phyloP scores from a whole-genome alignment of 2,329 filamentous ascomycete species.

The Cadophora gregata region DNA sequence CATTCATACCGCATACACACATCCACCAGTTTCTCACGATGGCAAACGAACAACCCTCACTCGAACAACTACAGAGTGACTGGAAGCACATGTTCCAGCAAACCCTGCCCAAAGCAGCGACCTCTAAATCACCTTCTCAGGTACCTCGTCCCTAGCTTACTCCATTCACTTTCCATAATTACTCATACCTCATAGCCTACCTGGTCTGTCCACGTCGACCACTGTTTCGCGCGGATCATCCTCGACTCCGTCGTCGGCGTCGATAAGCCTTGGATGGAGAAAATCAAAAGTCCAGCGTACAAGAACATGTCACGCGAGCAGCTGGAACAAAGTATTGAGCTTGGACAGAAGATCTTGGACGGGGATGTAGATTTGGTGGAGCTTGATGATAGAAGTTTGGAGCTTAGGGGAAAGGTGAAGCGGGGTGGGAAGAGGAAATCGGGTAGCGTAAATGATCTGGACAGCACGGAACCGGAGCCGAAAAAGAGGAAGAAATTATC shows the following conservation, averaged over 20 bases:
- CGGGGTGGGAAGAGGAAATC: conserved; percentile 23
- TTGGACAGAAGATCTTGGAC: conserved; percentile 46
- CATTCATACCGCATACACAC: neutral
- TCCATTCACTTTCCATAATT: neutral
- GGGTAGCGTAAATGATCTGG: neutral
- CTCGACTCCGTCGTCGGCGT: conserved; percentile 50
- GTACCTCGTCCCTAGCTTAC: conserved; percentile 15
- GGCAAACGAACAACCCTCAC: conserved; percentile 5
- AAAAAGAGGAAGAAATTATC: conserved; percentile 21
- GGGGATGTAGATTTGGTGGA: conserved; percentile 48
- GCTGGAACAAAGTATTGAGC: conserved; percentile 45
- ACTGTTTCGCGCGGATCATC: conserved; percentile 53
- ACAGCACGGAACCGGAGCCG: conserved; percentile 7
- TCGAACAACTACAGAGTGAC: conserved; percentile 31
- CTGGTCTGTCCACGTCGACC: conserved; percentile 52
- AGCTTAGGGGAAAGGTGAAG: conserved; percentile 43
- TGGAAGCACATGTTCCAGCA: conserved; percentile 39
- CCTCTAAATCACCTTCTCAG: conserved; percentile 30
- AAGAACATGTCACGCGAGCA: conserved; percentile 51
- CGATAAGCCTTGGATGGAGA: conserved; percentile 49
- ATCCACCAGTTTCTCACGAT: too few species aligned
- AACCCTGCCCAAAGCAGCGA: conserved; percentile 36
- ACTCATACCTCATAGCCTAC: conserved; percentile 24
- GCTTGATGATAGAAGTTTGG: conserved; percentile 49
- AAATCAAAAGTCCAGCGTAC: conserved; percentile 50